Evolutionary conservation across 2,329 filamentous ascomycete species (phyloP).

Genomic region (Xylariaceae sp.): DNA sequence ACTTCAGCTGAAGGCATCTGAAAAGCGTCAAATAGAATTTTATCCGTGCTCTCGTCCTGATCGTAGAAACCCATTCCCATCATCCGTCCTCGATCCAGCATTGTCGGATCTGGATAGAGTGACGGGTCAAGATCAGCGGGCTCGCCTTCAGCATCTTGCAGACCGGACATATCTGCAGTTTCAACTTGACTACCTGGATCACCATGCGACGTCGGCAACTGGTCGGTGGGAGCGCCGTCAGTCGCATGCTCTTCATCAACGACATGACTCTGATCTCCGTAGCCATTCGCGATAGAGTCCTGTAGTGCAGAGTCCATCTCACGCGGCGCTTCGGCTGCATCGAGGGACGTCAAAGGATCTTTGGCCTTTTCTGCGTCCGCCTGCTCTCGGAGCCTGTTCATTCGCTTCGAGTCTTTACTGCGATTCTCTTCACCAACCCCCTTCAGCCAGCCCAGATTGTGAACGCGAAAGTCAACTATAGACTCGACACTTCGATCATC

Average conservation of each 20-base stretch:
- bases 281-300: constrained; percentile 31
- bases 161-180: constrained; percentile 30
- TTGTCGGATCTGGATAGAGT: constrained; percentile 44
- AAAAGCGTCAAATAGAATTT: constrained; percentile 57
- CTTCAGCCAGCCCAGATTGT: constrained; percentile 81
- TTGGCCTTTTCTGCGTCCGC: constrained; percentile 56
- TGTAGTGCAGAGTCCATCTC: constrained; percentile 29
- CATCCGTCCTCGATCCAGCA: constrained; percentile 44
- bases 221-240: constrained; percentile 13
- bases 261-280: constrained; percentile 34
- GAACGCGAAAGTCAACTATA: constrained; percentile 83
- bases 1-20: constrained; percentile 47
- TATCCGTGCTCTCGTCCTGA: constrained; percentile 53
- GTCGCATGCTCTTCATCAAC: constrained; percentile 20
- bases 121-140: constrained; percentile 28
- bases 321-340: constrained; percentile 25
- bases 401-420: constrained; percentile 53
- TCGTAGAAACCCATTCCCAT: constrained; percentile 60
- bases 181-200: constrained; percentile 25
- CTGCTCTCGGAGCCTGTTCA: constrained; percentile 53
- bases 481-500: constrained; percentile 88
- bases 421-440: constrained; percentile 55
- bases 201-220: constrained; percentile 11
- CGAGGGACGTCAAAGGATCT: constrained; percentile 31
- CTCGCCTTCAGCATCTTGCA: constrained; percentile 25